phyloP scores from a whole-genome alignment of 345 rosid genomes.

The Gossypium raimondii region DNA sequence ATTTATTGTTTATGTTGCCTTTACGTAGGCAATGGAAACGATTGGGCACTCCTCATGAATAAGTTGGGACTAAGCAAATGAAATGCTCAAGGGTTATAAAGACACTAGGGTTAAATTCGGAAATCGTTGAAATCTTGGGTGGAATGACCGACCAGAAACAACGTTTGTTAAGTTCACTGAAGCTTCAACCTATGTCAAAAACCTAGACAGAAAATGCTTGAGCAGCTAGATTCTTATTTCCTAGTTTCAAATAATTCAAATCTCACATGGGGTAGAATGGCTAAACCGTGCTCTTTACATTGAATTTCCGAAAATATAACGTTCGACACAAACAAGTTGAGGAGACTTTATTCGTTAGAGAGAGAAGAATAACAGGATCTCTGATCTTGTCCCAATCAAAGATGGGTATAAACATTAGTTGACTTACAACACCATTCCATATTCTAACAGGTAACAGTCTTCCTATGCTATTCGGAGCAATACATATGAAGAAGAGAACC shows the following conservation, averaged over 20 bases:
- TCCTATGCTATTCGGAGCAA: neutral
- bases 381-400: neutral
- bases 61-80: neutral
- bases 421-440: neutral
- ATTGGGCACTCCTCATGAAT: neutral
- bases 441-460: neutral
- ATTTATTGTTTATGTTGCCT: neutral
- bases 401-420: neutral
- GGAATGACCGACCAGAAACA: neutral
- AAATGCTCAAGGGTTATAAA: conserved; percentile 1
- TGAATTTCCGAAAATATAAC: neutral
- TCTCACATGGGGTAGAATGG: neutral
- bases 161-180: neutral
- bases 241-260: neutral
- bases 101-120: conserved; percentile 1
- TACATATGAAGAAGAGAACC: neutral
- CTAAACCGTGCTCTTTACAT: neutral
- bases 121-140: conserved; percentile 12
- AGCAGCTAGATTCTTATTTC: neutral
- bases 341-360: neutral
- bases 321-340: neutral
- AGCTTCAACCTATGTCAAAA: neutral
- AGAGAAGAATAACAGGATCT: neutral
- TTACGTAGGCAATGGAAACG: neutral
- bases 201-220: neutral